Base-by-base conservation (phyloP, 805 yeast genomes). In the Monosporozyma siamensis region DNA sequence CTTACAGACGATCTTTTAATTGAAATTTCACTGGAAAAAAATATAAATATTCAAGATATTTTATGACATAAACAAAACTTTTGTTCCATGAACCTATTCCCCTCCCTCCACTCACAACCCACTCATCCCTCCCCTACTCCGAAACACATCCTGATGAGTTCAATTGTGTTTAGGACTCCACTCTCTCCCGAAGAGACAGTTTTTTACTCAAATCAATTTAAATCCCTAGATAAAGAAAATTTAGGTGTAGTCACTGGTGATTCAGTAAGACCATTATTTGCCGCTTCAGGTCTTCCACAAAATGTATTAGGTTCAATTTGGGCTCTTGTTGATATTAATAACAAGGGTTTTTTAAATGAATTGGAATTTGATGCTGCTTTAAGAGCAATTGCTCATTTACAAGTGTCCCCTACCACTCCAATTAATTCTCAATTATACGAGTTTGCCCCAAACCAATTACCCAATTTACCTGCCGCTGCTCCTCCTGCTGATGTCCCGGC, bases 301-400 rank as follows among this genome's bases (percentile, higher is more conserved):
- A 69, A 79, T 14, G 66, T 75, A 24, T 69, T 92, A 27, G 95
- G 96, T 8, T 92, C 88, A 63, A 80, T 92, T 48, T 92, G 98
- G 98, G 89, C 84, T 61, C 60, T 83, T 27, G 88, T 95, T n/a
- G 99, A 92, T 64, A 74, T 76, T n/a, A 80, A 78, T 45, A 87
- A 87, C 65, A 72, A 78, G 48, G 99, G 99, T 0, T 83, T 80
- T 55, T 69, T 92, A 48, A 82, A 81, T 52, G 85, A 80, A 56
- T 70, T 74, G 44, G 90, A 89, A 21, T 92, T 92, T 63, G 76
- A 83, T 48, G 74, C 78, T 41, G 95, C 97, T 17, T 73, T 92
- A 77, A 76, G 99, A 59, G 68, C 87, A 51, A 84, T 92, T 54
- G 95, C 94, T 22, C 84, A 86, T 58, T 80, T 85, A 36, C 97